Conservation (phyloP, 2,329 filamentous ascomycete genomes). For the Stemphylium lycopersici region DNA sequence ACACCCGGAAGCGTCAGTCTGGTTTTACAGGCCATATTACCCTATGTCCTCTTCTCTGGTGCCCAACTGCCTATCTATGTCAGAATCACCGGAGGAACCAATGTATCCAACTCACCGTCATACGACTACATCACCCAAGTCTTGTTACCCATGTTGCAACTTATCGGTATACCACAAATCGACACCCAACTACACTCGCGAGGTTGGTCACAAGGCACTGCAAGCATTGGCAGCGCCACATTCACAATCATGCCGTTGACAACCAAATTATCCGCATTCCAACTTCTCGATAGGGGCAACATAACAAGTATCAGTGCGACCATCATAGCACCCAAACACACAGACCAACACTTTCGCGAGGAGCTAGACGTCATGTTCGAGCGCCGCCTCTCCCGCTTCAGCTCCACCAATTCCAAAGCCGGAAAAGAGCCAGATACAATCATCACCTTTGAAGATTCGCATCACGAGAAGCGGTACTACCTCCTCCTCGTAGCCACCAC, state of each 20-base stretch:
- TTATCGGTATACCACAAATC: constrained; percentile 58
- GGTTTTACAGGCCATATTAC: constrained; percentile 65
- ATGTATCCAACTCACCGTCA: constrained; percentile 61
- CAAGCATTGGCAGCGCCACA: constrained; percentile 56
- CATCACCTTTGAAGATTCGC: constrained; percentile 51
- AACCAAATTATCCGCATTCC: constrained; percentile 45
- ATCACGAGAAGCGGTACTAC: constrained; percentile 56
- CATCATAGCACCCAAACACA: constrained; percentile 46
- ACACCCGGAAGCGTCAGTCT: constrained; percentile 61
- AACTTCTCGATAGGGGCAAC: constrained; percentile 35
- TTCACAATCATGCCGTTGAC: constrained; percentile 56
- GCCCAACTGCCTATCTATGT: constrained; percentile 39
- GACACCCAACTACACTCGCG: constrained; percentile 52
- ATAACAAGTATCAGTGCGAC: constrained; percentile 43
- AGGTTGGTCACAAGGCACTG: constrained; percentile 60
- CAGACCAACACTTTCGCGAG: constrained; percentile 37
- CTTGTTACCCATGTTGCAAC: constrained; percentile 59
- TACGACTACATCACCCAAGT: constrained; percentile 64
- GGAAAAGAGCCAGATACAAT: constrained; percentile 10
- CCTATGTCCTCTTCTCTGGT: constrained; percentile 59
- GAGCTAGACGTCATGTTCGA: constrained; percentile 35
- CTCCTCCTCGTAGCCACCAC: constrained; percentile 62
- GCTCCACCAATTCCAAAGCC: constrained; percentile 3
- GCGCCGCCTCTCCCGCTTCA: constrained; percentile 21
- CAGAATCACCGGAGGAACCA: constrained; percentile 63